Percentiles rank a stretch among this genome's conserved stretches.
Conservation (phyloP, 352 stramenopile genomes). For the Detonula confervacea region DNA sequence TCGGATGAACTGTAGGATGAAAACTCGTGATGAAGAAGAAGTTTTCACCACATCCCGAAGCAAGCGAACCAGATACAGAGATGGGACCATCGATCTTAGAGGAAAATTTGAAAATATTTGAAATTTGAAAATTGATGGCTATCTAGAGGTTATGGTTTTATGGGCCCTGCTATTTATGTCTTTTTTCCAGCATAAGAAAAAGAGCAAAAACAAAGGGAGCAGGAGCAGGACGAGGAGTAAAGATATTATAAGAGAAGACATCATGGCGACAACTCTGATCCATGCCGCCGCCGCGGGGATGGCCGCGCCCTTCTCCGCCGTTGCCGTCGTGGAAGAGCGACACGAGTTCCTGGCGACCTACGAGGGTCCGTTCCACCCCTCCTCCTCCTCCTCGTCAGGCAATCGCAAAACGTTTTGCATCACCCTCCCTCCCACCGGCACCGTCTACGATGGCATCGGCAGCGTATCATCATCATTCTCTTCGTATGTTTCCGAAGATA, state of each 20-base stretch:
- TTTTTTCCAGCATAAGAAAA: too few species aligned
- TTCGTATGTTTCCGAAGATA: slow-evolving; percentile 3
- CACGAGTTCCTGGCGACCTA: slow-evolving; percentile 43
- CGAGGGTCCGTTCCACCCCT: slow-evolving; percentile 32
- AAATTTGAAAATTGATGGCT: too few species aligned
- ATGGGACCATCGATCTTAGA: too few species aligned
- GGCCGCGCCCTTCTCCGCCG: not conserved
- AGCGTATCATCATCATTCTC: not conserved
- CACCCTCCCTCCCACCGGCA: slow-evolving; percentile 12
- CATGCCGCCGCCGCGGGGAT: not conserved
- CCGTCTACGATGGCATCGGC: not conserved
- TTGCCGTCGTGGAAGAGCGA: not conserved
- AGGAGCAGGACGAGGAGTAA: too few species aligned
- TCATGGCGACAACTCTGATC: not conserved
- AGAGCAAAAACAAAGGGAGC: too few species aligned
- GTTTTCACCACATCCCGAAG: too few species aligned
- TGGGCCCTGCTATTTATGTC: too few species aligned
- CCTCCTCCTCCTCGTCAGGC: not conserved
- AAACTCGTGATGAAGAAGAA: too few species aligned
- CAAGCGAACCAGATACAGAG: too few species aligned
- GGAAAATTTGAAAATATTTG: too few species aligned
- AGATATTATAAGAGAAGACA: not conserved
- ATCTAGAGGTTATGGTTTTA: too few species aligned
- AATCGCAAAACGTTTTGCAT: slow-evolving; percentile 37
- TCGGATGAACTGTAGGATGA: too few species aligned